Evolutionary conservation across 495 filamentous ascomycete genomes (phyloP).

Genomic region (Lentithecium fluviatile): DNA sequence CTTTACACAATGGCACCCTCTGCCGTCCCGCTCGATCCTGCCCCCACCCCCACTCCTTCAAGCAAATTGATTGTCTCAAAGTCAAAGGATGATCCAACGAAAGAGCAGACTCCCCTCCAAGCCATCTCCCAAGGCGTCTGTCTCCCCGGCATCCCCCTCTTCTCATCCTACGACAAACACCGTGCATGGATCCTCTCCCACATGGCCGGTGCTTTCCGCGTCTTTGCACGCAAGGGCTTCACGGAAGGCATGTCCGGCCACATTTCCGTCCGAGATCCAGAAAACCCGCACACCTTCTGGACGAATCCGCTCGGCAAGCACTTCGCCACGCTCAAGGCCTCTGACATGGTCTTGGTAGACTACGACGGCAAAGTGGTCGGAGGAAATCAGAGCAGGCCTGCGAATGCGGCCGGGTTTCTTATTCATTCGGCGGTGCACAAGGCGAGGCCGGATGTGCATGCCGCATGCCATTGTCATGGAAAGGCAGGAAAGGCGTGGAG

Average conservation of each 20-base stretch:
- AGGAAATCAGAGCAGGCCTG: conserved; percentile 42
- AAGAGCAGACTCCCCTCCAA: conserved; percentile 39
- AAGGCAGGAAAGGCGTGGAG: conserved; percentile 44
- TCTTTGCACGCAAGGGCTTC: conserved; percentile 58
- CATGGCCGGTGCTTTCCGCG: conserved; percentile 60
- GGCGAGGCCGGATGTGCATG: conserved; percentile 44
- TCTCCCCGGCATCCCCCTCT: conserved; percentile 41
- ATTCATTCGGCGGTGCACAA: conserved; percentile 46
- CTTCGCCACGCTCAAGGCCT: conserved; percentile 43
- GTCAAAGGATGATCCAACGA: conserved; percentile 5
- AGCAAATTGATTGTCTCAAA: conserved; percentile 10
- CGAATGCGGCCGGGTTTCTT: conserved; percentile 46
- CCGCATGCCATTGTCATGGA: conserved; percentile 44
- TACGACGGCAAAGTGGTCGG: conserved; percentile 43
- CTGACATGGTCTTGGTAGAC: conserved; percentile 46
- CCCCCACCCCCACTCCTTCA: not conserved
- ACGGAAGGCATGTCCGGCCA: conserved; percentile 66
- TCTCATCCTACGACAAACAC: conserved; percentile 40
- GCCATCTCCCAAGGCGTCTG: conserved; percentile 42
- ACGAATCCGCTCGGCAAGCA: conserved; percentile 52
- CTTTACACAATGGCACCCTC: conserved; percentile 21
- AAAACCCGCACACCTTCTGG: conserved; percentile 63
- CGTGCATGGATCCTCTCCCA: conserved; percentile 54
- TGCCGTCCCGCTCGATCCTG: conserved; percentile 7
- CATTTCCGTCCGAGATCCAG: conserved; percentile 64